phyloP scores from a whole-genome alignment of 164 flowering plant genomes.

The Chimonanthus salicifolius region DNA sequence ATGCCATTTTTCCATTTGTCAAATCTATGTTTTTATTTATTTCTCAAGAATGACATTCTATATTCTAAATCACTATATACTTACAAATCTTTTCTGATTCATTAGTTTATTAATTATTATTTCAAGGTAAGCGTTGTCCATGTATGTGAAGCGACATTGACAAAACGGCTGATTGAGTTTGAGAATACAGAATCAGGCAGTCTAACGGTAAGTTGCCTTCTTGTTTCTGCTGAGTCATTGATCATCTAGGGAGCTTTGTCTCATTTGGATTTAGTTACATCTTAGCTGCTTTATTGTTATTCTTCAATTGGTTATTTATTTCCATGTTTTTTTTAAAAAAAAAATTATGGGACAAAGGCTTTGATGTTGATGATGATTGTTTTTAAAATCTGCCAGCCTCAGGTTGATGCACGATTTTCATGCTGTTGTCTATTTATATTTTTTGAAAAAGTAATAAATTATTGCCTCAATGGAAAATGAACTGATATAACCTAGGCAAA shows the following conservation, averaged over 20 bases:
- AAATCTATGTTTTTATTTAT: neutral
- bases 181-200: conserved; percentile 84
- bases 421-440: no score
- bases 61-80: neutral
- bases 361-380: no score
- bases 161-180: conserved; percentile 83
- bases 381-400: no score
- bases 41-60: neutral
- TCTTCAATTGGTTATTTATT: neutral
- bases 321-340: no score
- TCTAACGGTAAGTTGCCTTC: conserved; percentile 54
- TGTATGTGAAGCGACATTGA: conserved; percentile 85
- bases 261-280: neutral
- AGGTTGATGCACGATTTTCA: no score
- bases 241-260: neutral
- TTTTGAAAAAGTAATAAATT: no score
- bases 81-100: neutral
- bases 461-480: no score
- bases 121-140: conserved; percentile 70
- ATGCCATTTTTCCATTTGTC: neutral
- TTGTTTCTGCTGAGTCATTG: neutral
- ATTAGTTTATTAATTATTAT: neutral
- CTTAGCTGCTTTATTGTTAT: neutral
- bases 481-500: no score
- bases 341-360: no score